Evolutionary conservation across 2,329 filamentous ascomycete genomes (phyloP).

Genomic region (Fusarium chuoi): DNA sequence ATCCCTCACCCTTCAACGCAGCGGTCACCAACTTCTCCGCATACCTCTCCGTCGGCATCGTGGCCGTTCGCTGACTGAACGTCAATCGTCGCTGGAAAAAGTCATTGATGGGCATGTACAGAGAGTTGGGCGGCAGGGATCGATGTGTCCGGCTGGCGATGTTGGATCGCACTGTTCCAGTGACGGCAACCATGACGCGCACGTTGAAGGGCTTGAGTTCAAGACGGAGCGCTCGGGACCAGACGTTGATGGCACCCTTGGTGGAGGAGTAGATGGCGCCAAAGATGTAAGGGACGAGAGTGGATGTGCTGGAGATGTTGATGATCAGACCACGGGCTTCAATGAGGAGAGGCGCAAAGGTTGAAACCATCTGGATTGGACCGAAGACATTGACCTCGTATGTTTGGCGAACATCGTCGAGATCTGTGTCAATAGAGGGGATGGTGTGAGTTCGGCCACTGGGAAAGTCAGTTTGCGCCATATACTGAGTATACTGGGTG

Average conservation of each 20-base stretch:
- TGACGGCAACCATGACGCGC: constrained; percentile 67
- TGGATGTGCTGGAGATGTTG: constrained; percentile 64
- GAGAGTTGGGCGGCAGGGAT: constrained; percentile 56
- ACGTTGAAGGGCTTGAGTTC: constrained; percentile 65
- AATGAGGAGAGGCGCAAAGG: constrained; percentile 62
- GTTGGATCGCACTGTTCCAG: constrained; percentile 63
- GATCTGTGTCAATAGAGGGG: constrained; percentile 62
- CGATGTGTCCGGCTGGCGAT: constrained; percentile 57
- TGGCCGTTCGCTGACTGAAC: constrained; percentile 60
- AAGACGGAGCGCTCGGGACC: constrained; percentile 63
- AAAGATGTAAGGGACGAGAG: constrained; percentile 63
- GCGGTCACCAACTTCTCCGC: constrained; percentile 55
- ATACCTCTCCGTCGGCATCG: constrained; percentile 57
- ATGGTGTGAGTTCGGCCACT: constrained; percentile 64
- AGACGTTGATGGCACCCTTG: constrained; percentile 64
- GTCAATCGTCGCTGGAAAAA: constrained; percentile 58
- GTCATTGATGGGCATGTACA: constrained; percentile 59
- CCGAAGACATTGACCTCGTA: constrained; percentile 69
- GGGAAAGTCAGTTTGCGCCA: background rate
- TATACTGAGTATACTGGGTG: background rate
- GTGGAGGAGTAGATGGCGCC: constrained; percentile 64
- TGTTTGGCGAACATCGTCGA: constrained; percentile 63
- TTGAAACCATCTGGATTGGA: constrained; percentile 65
- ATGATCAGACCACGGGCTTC: constrained; percentile 62
- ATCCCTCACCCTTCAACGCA: constrained; percentile 54